Evolutionary conservation across 108 stramenopile genomes (phyloP).

Genomic region (Nitzschia sp.): DNA sequence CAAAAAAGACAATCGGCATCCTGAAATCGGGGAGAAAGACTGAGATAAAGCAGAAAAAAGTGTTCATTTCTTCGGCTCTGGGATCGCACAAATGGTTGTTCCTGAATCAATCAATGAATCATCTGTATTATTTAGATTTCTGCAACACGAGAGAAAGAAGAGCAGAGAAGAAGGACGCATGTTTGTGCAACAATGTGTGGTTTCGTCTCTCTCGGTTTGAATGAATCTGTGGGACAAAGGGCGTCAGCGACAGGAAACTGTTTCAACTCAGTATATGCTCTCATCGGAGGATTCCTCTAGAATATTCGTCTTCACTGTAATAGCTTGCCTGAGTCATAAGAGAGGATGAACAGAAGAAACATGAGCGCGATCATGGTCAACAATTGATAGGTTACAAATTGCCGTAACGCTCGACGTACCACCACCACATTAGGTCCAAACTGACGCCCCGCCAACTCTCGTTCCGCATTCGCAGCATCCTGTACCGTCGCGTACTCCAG

Average conservation of each 20-base stretch:
- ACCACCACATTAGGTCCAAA: slow-evolving; percentile 89
- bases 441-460: slow-evolving; percentile 82
- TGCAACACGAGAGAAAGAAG: slow-evolving; percentile 14
- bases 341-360: not conserved
- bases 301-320: slow-evolving; percentile 13
- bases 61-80: too few relatives aligned
- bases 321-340: slow-evolving; percentile 8
- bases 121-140: slow-evolving; percentile 1
- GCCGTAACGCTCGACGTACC: too few relatives aligned
- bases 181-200: not conserved
- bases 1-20: too few relatives aligned
- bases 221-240: not conserved
- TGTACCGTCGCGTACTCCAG: slow-evolving; percentile 81
- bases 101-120: too few relatives aligned
- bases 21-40: too few relatives aligned
- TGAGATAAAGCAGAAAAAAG: too few relatives aligned
- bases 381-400: not conserved
- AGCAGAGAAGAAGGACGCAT: not conserved
- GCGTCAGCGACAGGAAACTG: not conserved
- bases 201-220: too few relatives aligned
- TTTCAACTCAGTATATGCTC: too few relatives aligned
- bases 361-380: not conserved
- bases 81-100: too few relatives aligned
- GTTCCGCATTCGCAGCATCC: slow-evolving; percentile 74
- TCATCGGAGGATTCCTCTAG: slow-evolving; percentile 5